Evolutionary conservation across 805 yeast genomes (phyloP).

Genomic region (Candida maesae): DNA sequence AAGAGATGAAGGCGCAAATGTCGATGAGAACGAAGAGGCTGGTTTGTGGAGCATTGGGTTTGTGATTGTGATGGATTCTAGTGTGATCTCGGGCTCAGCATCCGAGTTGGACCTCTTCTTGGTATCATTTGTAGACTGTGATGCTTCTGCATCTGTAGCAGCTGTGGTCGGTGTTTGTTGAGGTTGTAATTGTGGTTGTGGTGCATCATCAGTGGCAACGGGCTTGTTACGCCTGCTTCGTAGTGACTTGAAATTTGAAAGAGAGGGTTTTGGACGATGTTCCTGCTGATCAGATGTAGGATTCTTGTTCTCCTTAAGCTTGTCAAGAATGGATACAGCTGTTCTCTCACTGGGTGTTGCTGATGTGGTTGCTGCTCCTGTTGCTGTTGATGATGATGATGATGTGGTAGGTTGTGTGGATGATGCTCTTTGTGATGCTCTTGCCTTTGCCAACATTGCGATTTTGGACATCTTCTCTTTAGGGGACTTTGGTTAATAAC

Average conservation of each 20-base stretch:
- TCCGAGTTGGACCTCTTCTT: not conserved
- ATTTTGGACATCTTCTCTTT: conserved; percentile 20
- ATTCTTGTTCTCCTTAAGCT: conserved; percentile 12
- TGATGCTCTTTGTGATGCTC: conserved; percentile 16
- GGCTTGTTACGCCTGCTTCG: conserved; percentile 1
- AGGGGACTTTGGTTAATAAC: conserved; percentile 11
- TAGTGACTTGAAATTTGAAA: not conserved
- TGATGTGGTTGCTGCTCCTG: not conserved
- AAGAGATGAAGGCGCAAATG: conserved; percentile 2
- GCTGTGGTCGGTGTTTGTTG: not conserved
- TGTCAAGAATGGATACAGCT: conserved; percentile 24
- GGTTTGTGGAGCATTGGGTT: not conserved
- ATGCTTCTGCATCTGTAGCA: not conserved
- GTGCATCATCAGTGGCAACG: no score
- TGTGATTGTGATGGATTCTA: conserved; percentile 1
- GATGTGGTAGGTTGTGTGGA: not conserved
- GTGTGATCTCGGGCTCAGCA: conserved; percentile 3
- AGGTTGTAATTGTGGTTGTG: conserved; percentile 1
- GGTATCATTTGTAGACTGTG: no score
- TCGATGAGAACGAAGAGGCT: conserved; percentile 5
- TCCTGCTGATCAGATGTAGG: not conserved
- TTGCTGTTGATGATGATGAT: not conserved
- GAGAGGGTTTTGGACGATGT: not conserved
- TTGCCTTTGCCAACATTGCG: conserved; percentile 23
- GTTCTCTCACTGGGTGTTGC: conserved; percentile 2